Base-by-base conservation (phyloP, 2,329 filamentous ascomycete species). In the Cadophora luteo-olivacea region DNA sequence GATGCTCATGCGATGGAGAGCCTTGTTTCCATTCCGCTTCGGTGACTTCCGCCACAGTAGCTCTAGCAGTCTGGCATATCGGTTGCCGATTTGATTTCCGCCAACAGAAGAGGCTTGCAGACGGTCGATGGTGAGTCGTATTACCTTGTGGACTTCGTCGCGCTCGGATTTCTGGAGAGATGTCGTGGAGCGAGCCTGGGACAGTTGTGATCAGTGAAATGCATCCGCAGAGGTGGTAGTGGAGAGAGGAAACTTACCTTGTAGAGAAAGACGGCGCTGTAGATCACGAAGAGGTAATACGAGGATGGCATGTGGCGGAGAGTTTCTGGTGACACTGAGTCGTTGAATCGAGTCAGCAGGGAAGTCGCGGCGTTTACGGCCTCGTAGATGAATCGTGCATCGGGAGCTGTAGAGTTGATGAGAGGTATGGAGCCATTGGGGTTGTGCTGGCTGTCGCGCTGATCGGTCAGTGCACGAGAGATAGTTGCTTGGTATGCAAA, bases 401-500 rank as follows among this genome's bases (percentile, higher is more conserved):
- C 88, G 6, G 87, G 87, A 66, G 87, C 86, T 2, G 89, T 81
- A 66, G 88, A 85, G 61, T 75, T 74, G 52, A 77, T 76, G 12
- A 75, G 68, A 16, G 74, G 73, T 36, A 76, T 69, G 16, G 72
- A 65, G 11, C 73, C 69, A 55, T 72, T 73, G 80, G 82, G 74
- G 85, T 87, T 7, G 81, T 81, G 75, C 61, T 75, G 72, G 52
- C 72, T 75, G 32, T 76, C 72, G 41, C 72, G 72, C 54, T 76
- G 72, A 29, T 71, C 73, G 8, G 73, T 74, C 19, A 77, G 61
- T 66, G 78, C 85, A 75, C 84, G 85, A 73, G 79, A 87, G 61
- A 86, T 87, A 0, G 89, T 91, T 2, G 91, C 90, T 76, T 93
- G 91, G 72, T 92, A 92, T 1, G 90, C 91, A 75, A 92, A 93